Percentiles rank a stretch among this genome's conserved stretches.
Evolutionary conservation across 805 yeast species (phyloP).

Genomic region (Wickerhamiella lipophila): DNA sequence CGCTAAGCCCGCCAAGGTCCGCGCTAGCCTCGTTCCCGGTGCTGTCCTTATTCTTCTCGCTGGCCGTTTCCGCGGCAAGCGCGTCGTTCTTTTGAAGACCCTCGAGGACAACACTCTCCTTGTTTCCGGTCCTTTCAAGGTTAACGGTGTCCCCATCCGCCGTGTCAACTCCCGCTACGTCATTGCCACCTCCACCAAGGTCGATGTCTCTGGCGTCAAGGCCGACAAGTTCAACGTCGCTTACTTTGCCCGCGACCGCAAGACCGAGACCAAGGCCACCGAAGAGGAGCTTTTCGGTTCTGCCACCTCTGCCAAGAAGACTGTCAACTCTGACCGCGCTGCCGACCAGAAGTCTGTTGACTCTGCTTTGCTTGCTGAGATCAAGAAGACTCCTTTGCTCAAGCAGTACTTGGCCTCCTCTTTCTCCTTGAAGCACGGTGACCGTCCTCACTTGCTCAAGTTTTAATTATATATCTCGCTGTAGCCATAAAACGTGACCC

Average conservation of each 20-base stretch:
- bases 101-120: constrained; percentile 96
- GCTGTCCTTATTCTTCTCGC: constrained; percentile 94
- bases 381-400: constrained; percentile 94
- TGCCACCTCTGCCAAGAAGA: constrained; percentile 64
- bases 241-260: constrained; percentile 94
- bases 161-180: constrained; percentile 98
- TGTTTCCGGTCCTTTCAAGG: constrained; percentile 98
- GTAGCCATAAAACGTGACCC: background rate
- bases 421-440: constrained; percentile 96
- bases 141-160: constrained; percentile 99
- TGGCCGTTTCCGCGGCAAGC: constrained; percentile 99
- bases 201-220: constrained; percentile 65
- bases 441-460: constrained; percentile 95
- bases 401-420: constrained; percentile 92
- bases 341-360: constrained; percentile 95
- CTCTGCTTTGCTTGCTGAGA: constrained; percentile 79
- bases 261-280: constrained; percentile 67
- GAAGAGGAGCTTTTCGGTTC: constrained; percentile 81
- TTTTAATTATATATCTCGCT: constrained; percentile 41
- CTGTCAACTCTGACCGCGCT: constrained; percentile 83
- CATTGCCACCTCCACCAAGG: constrained; percentile 93
- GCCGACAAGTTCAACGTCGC: constrained; percentile 84
- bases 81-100: constrained; percentile 94
- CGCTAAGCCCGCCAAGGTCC: constrained; percentile 84
- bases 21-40: constrained; percentile 95